Conservation (phyloP, 208 protist species). For the Wallacemonas sp. region DNA sequence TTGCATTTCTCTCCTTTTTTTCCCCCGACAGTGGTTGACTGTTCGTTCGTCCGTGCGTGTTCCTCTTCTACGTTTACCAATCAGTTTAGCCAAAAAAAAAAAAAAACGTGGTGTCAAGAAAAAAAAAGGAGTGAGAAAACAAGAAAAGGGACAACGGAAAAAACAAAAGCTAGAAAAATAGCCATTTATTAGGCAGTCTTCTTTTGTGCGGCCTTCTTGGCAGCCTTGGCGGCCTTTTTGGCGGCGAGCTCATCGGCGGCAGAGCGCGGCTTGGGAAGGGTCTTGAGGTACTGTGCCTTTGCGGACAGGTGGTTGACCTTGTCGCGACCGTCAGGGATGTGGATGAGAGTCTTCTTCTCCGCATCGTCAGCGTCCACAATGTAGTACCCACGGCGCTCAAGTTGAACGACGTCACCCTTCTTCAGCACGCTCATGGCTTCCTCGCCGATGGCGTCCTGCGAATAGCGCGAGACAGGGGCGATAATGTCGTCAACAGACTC, state of each 20-base stretch:
- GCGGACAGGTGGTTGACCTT: slow-evolving; percentile 92
- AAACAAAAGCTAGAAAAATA: too few relatives aligned
- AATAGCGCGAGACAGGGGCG: slow-evolving; percentile 84
- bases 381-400: slow-evolving; percentile 98
- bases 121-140: too few relatives aligned
- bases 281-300: slow-evolving; percentile 90
- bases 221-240: slow-evolving; percentile 82
- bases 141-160: too few relatives aligned
- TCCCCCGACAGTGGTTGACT: too few relatives aligned
- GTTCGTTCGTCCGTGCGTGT: too few relatives aligned
- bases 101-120: too few relatives aligned
- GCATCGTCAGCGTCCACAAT: slow-evolving; percentile 90
- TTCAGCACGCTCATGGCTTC: slow-evolving; percentile 85
- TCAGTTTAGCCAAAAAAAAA: too few relatives aligned
- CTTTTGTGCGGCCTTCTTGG: slow-evolving; percentile 86
- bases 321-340: slow-evolving; percentile 87
- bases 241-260: slow-evolving; percentile 82
- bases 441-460: slow-evolving; percentile 85
- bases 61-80: too few relatives aligned
- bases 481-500: slow-evolving; percentile 93
- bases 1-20: too few relatives aligned
- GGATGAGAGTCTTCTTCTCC: slow-evolving; percentile 69
- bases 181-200: slow-evolving; percentile 33
- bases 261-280: slow-evolving; percentile 54
- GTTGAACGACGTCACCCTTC: slow-evolving; percentile 94